A percentile compares a stretch with the other conserved stretches of the same genome.
phyloP scores from a whole-genome alignment of 768 basidiomycete genomes.

The Agrocybe pediades region DNA sequence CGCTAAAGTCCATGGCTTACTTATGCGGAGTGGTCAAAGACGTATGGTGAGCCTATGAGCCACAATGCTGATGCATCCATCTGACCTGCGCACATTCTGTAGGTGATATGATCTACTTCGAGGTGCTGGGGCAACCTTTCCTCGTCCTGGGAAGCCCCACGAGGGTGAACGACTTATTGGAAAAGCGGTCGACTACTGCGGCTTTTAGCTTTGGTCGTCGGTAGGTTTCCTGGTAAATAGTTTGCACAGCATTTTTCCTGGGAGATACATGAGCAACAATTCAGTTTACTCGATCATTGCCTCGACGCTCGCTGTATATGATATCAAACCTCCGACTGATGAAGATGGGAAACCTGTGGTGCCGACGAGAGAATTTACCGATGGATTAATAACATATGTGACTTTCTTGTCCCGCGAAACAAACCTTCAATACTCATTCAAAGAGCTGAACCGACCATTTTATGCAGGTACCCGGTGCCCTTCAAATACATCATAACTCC shows the following conservation, averaged over 20 bases:
- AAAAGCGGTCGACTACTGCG: constrained; percentile 42
- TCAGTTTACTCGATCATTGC: constrained; percentile 21
- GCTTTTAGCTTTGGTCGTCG: constrained; percentile 36
- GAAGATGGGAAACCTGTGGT: constrained; percentile 18
- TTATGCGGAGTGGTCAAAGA: constrained; percentile 30
- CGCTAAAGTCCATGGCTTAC: constrained; percentile 28
- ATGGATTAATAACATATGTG: constrained; percentile 23
- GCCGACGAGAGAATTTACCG: constrained; percentile 19
- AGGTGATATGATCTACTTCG: constrained; percentile 58
- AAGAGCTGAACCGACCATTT: not conserved
- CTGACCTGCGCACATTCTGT: not conserved
- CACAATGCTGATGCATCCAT: not conserved
- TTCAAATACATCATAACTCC: constrained; percentile 26
- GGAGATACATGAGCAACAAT: constrained; percentile 23
- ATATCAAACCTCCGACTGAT: constrained; percentile 24
- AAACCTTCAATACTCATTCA: not conserved
- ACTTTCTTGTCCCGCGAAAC: not conserved
- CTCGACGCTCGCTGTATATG: constrained; percentile 22
- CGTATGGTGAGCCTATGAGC: constrained; percentile 26
- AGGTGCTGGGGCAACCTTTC: constrained; percentile 38
- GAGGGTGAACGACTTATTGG: constrained; percentile 52
- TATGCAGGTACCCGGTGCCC: constrained; percentile 23
- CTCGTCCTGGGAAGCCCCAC: constrained; percentile 25
- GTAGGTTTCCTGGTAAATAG: constrained; percentile 10
- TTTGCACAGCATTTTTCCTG: constrained; percentile 26